phyloP scores from a whole-genome alignment of 495 filamentous ascomycete species.

The Podospora didyma region DNA sequence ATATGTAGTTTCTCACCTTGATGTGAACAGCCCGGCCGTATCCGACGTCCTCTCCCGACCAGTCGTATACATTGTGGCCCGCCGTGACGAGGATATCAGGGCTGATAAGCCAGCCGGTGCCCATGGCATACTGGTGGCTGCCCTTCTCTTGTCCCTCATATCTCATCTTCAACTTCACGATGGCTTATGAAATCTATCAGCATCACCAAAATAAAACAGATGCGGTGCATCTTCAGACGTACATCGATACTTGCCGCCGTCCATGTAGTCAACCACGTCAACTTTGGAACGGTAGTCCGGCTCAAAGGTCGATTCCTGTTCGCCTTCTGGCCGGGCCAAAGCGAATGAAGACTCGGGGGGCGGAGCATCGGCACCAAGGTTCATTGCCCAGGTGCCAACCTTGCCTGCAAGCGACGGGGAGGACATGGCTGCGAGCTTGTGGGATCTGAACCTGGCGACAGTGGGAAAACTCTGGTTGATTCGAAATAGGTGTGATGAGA shows the following conservation, averaged over 20 bases:
- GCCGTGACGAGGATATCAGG: conserved; percentile 36
- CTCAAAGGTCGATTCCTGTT: conserved; percentile 21
- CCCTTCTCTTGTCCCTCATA: conserved; percentile 29
- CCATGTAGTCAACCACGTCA: conserved; percentile 19
- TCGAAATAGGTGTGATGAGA: too few species aligned
- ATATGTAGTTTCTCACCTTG: conserved; percentile 20
- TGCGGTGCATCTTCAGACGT: too few species aligned
- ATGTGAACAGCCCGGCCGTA: conserved; percentile 26
- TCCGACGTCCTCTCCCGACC: conserved; percentile 23
- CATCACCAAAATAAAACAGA: background rate
- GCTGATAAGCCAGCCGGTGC: conserved; percentile 37
- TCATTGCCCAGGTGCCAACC: too few species aligned
- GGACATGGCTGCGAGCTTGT: too few species aligned
- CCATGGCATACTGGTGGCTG: conserved; percentile 32
- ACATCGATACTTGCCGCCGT: conserved; percentile 37
- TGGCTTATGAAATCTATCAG: too few species aligned
- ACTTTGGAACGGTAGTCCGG: conserved; percentile 28
- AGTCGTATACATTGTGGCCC: conserved; percentile 38
- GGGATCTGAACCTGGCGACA: too few species aligned
- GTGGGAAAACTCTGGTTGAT: too few species aligned
- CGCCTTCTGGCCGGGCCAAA: too few species aligned
- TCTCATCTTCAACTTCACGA: conserved; percentile 35
- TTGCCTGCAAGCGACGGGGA: too few species aligned
- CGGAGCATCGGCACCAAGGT: too few species aligned
- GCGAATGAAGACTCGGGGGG: too few species aligned